Base-by-base conservation (phyloP, 2,329 filamentous ascomycete genomes). In the Trichoderma aggressivum region DNA sequence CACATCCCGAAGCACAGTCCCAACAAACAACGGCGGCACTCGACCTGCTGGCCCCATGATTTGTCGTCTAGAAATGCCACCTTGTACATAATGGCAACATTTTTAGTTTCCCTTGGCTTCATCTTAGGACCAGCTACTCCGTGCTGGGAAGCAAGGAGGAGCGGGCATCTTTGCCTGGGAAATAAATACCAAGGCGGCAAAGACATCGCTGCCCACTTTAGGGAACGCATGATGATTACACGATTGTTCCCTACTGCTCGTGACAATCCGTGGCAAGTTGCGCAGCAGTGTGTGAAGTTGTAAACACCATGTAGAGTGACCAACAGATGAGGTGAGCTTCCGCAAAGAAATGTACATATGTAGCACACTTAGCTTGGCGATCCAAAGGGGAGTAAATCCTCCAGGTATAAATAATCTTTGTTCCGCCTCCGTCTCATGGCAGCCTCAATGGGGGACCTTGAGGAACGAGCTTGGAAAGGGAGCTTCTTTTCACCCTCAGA, bases 21-120 rank as follows among this genome's bases (percentile, higher is more conserved):
- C 67, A 70, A 62, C 67, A 70, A 70, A 70, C 47, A 55, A n/a
- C 39, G 30, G 56, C 58, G 58, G 66, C 66, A 62, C 43, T 53
- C 50, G 66, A 28, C 39, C 36, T 70, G 30, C 66, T 61, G 34
- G 67, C 32, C 58, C 30, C 56, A 60, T 61, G 67, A 56, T 56
- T 60, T 56, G 36, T 34, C 36, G 36, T 47, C 55, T 39, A 58
- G 24, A 30, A 66, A 39, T 66, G 63, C 63, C 63, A 53, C 47
- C 47, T 53, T 53, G 47, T 53, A 24, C 47, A 58, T 68, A 21
- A 28, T 50, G 55, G 55, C 56, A 18, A 26, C 55, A 58, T 36
- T 60, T 59, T 59, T 60, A 32, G 36, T 28, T 28, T 28, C 11
- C 32, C 32, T 36, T 66, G 63, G 63, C 63, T 66, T 55, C 34